Conservation (phyloP, 2,329 filamentous ascomycete species). For the Penicillium rolfsii region DNA sequence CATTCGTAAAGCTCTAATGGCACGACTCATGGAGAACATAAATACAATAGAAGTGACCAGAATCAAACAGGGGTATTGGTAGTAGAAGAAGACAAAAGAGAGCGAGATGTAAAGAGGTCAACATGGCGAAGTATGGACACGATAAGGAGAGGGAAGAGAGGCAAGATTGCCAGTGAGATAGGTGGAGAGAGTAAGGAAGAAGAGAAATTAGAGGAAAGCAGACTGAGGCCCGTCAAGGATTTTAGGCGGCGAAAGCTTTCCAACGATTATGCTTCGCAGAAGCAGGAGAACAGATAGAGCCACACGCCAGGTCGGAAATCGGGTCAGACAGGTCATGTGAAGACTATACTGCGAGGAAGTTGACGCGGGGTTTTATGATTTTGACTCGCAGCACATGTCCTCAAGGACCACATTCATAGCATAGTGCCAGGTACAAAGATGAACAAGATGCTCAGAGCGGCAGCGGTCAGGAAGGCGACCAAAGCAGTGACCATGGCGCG, state of each 20-base stretch:
- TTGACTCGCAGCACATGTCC: not conserved
- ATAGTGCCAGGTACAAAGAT: slow-evolving; percentile 85
- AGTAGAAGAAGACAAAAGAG: slow-evolving; percentile 30
- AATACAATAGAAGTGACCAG: slow-evolving; percentile 32
- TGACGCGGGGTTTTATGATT: not conserved
- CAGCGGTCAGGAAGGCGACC: slow-evolving; percentile 74
- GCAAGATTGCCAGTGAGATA: slow-evolving; percentile 13
- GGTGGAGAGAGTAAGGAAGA: slow-evolving; percentile 8
- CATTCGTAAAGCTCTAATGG: slow-evolving; percentile 29
- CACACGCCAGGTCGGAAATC: slow-evolving; percentile 17
- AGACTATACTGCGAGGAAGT: not conserved
- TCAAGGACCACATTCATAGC: slow-evolving; percentile 34
- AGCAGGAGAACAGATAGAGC: slow-evolving; percentile 19
- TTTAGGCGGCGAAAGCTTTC: not conserved
- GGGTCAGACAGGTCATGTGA: slow-evolving; percentile 8
- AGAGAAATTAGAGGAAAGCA: not conserved
- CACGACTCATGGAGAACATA: slow-evolving; percentile 36
- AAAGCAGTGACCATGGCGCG: slow-evolving; percentile 79
- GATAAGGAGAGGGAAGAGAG: slow-evolving; percentile 20
- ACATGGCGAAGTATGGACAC: slow-evolving; percentile 30
- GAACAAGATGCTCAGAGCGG: slow-evolving; percentile 84
- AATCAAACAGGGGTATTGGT: slow-evolving; percentile 41
- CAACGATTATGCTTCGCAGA: slow-evolving; percentile 24
- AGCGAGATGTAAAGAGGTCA: slow-evolving; percentile 11
- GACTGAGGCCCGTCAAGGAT: slow-evolving; percentile 5